Evolutionary conservation across 495 filamentous ascomycete species (phyloP), one percentile per base, ranked within the genome.

Genomic region (Acidomyces sp.): DNA sequence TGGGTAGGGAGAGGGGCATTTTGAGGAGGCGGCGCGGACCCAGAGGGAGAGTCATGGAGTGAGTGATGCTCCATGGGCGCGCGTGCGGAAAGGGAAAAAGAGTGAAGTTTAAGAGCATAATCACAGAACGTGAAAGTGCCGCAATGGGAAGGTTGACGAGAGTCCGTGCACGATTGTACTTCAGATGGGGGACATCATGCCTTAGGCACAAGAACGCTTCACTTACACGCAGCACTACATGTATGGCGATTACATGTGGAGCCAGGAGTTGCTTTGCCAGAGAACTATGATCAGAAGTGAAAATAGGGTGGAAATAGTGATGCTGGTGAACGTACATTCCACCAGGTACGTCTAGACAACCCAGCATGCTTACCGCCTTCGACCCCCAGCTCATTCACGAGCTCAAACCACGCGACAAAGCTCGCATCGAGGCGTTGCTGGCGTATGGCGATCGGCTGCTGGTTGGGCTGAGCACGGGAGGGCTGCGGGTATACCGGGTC

Each of bases 281-380:
- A 9, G n/a, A n/a, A n/a, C n/a, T n/a, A n/a, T n/a, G n/a, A n/a
- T n/a, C n/a, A n/a, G n/a, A n/a, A n/a, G n/a, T n/a, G n/a, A n/a
- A n/a, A n/a, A n/a, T n/a, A n/a, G n/a, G n/a, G n/a, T n/a, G n/a
- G n/a, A n/a, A n/a, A n/a, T n/a, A n/a, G n/a, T 25, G 35, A 38
- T 25, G 22, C 22, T 22, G 10, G 24, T 4, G 29, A 40, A 40
- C 28, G 19, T 16, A 4, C 12, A 1, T 23, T 24, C 22, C 29
- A 19, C n/a, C 17, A 9, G 33, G 38, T 37, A n/a, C n/a, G n/a
- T n/a, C n/a, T n/a, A n/a, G n/a, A n/a, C n/a, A n/a, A n/a, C n/a
- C n/a, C 38, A 55, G 4, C 65, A 97, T 97, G 90, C 77, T 96
- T 62, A 93, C 90, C 65, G 88, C 92, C 60, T 97, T 99, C 65